Percentiles rank a stretch among this genome's conserved stretches.
phyloP scores from a whole-genome alignment of 2,329 filamentous ascomycete genomes.

The Fusarium phyllophilum region DNA sequence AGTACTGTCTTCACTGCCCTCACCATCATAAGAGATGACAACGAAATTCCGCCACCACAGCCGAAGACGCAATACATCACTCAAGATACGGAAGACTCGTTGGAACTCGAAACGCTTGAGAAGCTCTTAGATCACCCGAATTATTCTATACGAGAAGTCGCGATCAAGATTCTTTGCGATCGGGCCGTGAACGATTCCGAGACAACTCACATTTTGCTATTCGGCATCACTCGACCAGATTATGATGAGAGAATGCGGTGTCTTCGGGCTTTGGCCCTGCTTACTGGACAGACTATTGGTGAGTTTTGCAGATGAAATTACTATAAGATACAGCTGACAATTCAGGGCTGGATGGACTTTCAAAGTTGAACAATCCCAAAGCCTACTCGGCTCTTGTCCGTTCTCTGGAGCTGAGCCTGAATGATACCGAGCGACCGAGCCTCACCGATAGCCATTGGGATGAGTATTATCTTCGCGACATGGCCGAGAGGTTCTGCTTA shows the following conservation, averaged over 20 bases:
- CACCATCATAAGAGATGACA: conserved; percentile 68
- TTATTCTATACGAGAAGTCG: conserved; percentile 76
- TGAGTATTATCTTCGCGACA: conserved; percentile 70
- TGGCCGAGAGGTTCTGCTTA: conserved; percentile 69
- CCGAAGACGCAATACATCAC: conserved; percentile 79
- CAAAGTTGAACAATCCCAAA: conserved; percentile 60
- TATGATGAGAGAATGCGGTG: conserved; percentile 68
- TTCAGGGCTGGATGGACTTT: conserved; percentile 52
- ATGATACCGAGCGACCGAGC: conserved; percentile 60
- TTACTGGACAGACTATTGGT: conserved; percentile 57
- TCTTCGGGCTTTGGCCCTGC: conserved; percentile 65
- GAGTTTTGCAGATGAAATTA: background rate
- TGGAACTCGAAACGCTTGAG: conserved; percentile 72
- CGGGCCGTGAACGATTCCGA: conserved; percentile 67
- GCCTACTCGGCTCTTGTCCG: conserved; percentile 68
- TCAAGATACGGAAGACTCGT: conserved; percentile 78
- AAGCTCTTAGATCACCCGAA: conserved; percentile 77
- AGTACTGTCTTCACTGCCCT: conserved; percentile 68
- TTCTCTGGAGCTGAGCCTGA: conserved; percentile 66
- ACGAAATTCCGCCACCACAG: conserved; percentile 71
- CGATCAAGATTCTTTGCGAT: conserved; percentile 67
- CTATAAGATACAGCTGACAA: conserved; percentile 23
- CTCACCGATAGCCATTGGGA: conserved; percentile 68
- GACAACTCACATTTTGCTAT: conserved; percentile 62
- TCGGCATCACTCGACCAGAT: conserved; percentile 67